Base-by-base conservation (phyloP, 352 stramenopile genomes). In the Phytophthora agathidicida region DNA sequence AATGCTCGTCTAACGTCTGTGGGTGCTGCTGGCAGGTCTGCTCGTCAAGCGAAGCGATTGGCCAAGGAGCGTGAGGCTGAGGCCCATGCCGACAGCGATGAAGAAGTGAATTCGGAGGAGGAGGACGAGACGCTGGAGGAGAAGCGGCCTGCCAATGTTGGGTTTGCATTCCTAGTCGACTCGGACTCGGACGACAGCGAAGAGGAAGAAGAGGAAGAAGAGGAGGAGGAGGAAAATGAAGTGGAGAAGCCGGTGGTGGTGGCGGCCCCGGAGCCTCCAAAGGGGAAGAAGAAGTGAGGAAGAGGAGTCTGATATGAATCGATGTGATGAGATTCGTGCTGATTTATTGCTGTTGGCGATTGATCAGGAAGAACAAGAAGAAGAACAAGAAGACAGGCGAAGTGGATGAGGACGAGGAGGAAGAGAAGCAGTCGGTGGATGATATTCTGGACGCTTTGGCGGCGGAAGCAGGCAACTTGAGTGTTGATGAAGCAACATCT, bases 41-140 rank as follows among this genome's bases (percentile, higher is more conserved):
- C 80, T 11, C 80, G 86, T 43, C 86, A 95, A 73, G 83, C 79
- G 7, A 91, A 92, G 43, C 78, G 86, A 57, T 65, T 88, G 24
- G 67, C 75, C 10, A 71, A 70, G 37, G 72, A 86, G 64, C 42
- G 48, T 14, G 31, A 53, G 7, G 50, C 31, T 6, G 38, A 49
- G 7, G 35, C 16, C 11, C 59, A 67, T 19, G 60, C 51, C 11
- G 51, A 30, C 5, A 65, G 52, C 26, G 63, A 75, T 2, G 65
- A 76, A 31, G 72, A 80, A 8, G 46, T 60, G 22, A 45, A 67
- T n/a, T 63, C 44, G 32, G 68, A 75, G 7, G 68, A 75, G 7
- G 23, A 17, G 26, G 37, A 56, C 10, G 66, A 81, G 42, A 75
- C 81, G 36, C 48, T 79, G 19, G 80, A 83, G 58, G 65, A 83